A percentile compares a stretch with the other conserved stretches of the same genome.
phyloP scores from a whole-genome alignment of 108 stramenopile species.

The Fistulifera solaris region DNA sequence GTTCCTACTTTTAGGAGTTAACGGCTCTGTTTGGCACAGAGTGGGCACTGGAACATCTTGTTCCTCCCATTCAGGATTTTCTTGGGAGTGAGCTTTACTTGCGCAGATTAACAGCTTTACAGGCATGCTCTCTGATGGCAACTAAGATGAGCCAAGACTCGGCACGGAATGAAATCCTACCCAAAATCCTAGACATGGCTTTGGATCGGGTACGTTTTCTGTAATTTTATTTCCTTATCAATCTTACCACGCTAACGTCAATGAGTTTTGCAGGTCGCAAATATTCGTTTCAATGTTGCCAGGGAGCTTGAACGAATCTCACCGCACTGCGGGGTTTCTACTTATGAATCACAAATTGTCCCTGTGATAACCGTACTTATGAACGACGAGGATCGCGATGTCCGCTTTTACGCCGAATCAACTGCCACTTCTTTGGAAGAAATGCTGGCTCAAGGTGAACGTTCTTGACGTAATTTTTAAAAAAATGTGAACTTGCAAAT shows the following conservation, averaged over 20 bases:
- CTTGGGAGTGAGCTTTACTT: constrained; percentile 68
- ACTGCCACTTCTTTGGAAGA: constrained; percentile 23
- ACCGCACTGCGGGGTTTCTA: constrained; percentile 42
- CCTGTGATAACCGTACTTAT: constrained; percentile 67
- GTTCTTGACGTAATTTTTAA: constrained; percentile 1
- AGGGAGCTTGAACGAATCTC: constrained; percentile 78
- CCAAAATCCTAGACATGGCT: constrained; percentile 86
- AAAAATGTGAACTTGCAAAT: too few relatives aligned
- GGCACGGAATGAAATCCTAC: constrained; percentile 63
- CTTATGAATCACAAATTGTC: constrained; percentile 58
- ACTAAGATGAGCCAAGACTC: constrained; percentile 55
- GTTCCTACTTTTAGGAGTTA: too few relatives aligned
- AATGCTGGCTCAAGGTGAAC: constrained; percentile 7
- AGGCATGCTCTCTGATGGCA: constrained; percentile 73
- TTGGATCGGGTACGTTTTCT: constrained; percentile 54
- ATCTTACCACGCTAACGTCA: too few relatives aligned
- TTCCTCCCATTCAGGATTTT: constrained; percentile 81
- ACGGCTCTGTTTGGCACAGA: constrained; percentile 84
- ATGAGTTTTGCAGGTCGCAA: constrained; percentile 45
- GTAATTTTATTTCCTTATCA: not conserved
- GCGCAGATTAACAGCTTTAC: constrained; percentile 85
- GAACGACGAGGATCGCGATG: constrained; percentile 88
- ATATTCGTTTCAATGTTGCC: constrained; percentile 95
- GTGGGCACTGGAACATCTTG: constrained; percentile 82
- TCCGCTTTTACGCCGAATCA: constrained; percentile 79